Conservation (phyloP, 2,329 filamentous ascomycete genomes). For the Rhexocercosporidium sp. region DNA sequence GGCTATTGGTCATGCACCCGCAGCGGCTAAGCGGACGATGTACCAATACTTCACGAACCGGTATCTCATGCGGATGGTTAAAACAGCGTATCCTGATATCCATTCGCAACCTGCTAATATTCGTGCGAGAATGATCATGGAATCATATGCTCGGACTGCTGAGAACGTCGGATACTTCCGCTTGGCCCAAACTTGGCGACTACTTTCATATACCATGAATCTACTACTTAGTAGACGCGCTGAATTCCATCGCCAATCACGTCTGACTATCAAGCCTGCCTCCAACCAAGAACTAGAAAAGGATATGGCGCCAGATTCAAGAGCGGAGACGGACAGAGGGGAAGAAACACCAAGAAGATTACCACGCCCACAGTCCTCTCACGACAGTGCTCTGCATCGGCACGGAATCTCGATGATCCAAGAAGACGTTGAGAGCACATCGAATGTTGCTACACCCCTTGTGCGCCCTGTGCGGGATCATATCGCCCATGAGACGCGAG, state of each 20-base stretch:
- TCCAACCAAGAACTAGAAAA: slow-evolving; percentile 39
- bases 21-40: slow-evolving; percentile 53
- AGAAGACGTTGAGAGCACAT: slow-evolving; percentile 64
- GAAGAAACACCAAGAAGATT: slow-evolving; percentile 37
- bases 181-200: slow-evolving; percentile 68
- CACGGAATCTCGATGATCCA: slow-evolving; percentile 30
- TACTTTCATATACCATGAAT: slow-evolving; percentile 61
- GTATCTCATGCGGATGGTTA: slow-evolving; percentile 59
- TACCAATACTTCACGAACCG: slow-evolving; percentile 62
- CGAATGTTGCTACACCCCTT: slow-evolving; percentile 64
- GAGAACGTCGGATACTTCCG: slow-evolving; percentile 62
- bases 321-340: slow-evolving; percentile 22
- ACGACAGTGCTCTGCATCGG: slow-evolving; percentile 27
- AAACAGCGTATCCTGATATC: slow-evolving; percentile 9
- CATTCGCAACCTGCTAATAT: slow-evolving; percentile 30
- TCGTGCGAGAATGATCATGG: slow-evolving; percentile 57
- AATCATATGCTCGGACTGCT: slow-evolving; percentile 62
- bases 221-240: slow-evolving; percentile 60
- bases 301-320: slow-evolving; percentile 29
- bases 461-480: slow-evolving; percentile 54
- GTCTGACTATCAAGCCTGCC: slow-evolving; percentile 42
- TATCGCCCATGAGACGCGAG: slow-evolving; percentile 30
- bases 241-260: slow-evolving; percentile 60
- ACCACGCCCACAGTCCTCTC: slow-evolving; percentile 19
- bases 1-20: slow-evolving; percentile 63